Percentiles rank a stretch among this genome's conserved stretches.
These are phyloP conservation scores for Flaveria brownii DNA, from an alignment of 129 eudicot species.

Conservation along the genomic window DNA sequence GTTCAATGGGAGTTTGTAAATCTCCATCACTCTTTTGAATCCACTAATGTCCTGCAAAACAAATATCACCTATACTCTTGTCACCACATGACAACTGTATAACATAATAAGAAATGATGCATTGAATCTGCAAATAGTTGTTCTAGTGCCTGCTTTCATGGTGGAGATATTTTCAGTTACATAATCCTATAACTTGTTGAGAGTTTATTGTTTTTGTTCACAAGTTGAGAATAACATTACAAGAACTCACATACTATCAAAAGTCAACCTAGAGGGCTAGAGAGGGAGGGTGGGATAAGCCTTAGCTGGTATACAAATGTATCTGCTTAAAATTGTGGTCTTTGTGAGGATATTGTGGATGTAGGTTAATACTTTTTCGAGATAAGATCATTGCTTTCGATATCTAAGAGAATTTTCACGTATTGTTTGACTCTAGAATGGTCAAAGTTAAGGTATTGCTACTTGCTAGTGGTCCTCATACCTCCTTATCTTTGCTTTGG, in stretches of 20 bases:
- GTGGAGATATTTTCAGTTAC: constrained; percentile 7
- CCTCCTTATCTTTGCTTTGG: constrained; percentile 24
- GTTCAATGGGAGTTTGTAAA: neutral
- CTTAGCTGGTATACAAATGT: constrained; percentile 8
- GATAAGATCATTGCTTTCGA: constrained; percentile 30
- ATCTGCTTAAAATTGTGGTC: constrained; percentile 15
- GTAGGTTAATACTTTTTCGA: constrained; percentile 11
- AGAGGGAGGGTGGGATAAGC: constrained; percentile 25
- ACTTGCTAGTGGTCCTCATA: constrained; percentile 33
- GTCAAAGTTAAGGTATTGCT: constrained; percentile 17
- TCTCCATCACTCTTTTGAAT: neutral
- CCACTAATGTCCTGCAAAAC: neutral
- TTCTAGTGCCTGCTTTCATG: neutral
- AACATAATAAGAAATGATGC: neutral
- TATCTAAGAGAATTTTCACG: constrained; percentile 23
- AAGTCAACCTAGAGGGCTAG: neutral
- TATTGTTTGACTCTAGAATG: constrained; percentile 16
- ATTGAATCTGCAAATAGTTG: neutral
- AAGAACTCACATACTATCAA: neutral
- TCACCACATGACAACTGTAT: neutral
- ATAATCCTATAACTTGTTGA: neutral
- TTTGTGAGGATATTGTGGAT: constrained; percentile 29
- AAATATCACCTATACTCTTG: neutral
- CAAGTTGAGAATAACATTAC: neutral
- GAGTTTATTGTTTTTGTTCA: constrained; percentile 1